A percentile compares a stretch with the other conserved stretches of the same genome.
Conservation (phyloP, 2,329 filamentous ascomycete genomes). For the Apiospora aurea region DNA sequence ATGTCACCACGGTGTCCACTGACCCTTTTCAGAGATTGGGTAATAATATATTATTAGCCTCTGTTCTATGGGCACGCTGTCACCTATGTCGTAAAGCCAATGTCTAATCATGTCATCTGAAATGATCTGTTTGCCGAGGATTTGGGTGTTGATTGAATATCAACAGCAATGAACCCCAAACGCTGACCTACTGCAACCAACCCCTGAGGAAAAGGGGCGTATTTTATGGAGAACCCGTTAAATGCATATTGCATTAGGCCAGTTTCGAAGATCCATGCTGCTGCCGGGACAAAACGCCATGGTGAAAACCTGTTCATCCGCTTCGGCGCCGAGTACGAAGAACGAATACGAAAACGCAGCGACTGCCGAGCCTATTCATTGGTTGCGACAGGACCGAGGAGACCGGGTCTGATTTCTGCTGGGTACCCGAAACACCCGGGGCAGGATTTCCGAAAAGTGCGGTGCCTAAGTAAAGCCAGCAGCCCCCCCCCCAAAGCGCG, state of each 20-base stretch:
- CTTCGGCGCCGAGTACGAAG: neutral
- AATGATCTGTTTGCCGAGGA: neutral
- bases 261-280: neutral
- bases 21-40: no score
- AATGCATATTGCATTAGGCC: constrained; percentile 15
- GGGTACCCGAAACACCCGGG: neutral
- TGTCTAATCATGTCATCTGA: no score
- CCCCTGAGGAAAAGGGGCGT: constrained; percentile 6
- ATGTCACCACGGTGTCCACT: no score
- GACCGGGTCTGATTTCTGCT: neutral
- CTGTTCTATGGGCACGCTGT: no score
- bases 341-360: neutral
- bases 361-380: neutral
- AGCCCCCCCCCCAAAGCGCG: neutral
- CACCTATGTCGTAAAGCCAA: no score
- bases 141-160: neutral
- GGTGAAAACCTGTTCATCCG: neutral
- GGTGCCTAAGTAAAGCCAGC: no score
- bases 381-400: neutral
- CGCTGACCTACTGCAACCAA: neutral
- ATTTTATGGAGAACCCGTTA: neutral
- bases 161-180: neutral
- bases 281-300: neutral
- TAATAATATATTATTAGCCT: neutral
- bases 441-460: neutral